Evolutionary conservation across 495 filamentous ascomycete genomes (phyloP), one percentile per base, ranked within the genome.

Genomic region (Penicillium egyptiacum): DNA sequence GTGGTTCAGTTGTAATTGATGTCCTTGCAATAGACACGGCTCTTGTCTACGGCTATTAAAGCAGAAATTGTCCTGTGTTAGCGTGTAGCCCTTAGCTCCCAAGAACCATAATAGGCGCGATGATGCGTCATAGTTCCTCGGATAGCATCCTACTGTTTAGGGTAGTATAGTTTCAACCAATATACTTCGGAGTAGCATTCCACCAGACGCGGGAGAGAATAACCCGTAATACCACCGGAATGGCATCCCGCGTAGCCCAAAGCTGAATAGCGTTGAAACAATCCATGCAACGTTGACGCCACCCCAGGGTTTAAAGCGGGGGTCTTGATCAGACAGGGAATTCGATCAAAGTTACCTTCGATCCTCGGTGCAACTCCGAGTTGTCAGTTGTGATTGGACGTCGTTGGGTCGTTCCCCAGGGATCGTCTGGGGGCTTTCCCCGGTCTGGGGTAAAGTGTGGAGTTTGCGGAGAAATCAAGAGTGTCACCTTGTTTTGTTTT

Each of bases 401-500:
- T 26, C 2, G n/a, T 2, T 19, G 9, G 9, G 0, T 26, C 7
- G 5, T 39, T 46, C 53, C 42, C 53, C 53, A 55, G 53, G 43
- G 53, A 55, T 55, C 53, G 10, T 22, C 53, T 10, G 10, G 19
- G 23, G 31, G 30, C 14, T 55, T 55, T 37, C 53, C 53, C 53
- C 52, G 31, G 52, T 46, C 52, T 55, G 28, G 40, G 51, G 52
- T 4, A 28, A 35, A 54, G 41, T 54, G 51, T 54, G 41, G 51
- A 55, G 52, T 46, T 45, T 56, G 45, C 52, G 42, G 52, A 55
- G 52, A 37, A n/a, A 20, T 12, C 5, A 2, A 22, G 47, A 12
- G n/a, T 20, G 53, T 53, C 9, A 39, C 51, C 23, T 48, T 60
- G 50, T 50, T 26, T n/a, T 10, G 37, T 5, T 22, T 39, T 25